Percentiles rank a stretch among this genome's conserved stretches.
phyloP scores from a whole-genome alignment of 441 rosid genomes.

The Daphne laureola region DNA sequence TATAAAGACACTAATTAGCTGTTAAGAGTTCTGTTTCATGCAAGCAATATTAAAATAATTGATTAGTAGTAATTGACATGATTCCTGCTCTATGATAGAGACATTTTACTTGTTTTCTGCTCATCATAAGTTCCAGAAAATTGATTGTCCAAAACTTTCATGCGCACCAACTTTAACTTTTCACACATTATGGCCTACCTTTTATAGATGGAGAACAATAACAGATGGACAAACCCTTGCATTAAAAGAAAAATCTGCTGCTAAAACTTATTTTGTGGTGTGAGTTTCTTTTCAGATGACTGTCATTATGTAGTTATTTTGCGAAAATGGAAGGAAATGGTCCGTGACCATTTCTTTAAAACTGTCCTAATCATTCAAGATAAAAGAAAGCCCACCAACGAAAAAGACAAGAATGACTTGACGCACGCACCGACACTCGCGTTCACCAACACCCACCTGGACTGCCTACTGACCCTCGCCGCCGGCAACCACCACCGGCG shows the following conservation, averaged over 20 bases:
- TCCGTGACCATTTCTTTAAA: neutral
- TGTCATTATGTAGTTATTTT: too few relatives aligned
- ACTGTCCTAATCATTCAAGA: neutral
- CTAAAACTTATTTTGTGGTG: neutral
- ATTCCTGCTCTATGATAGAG: conserved; percentile 1
- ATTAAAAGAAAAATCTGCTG: too few relatives aligned
- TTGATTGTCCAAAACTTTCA: conserved; percentile 11
- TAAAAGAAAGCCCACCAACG: neutral
- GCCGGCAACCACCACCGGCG: conserved; percentile 4
- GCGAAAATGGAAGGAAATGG: neutral
- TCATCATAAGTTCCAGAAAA: conserved; percentile 1
- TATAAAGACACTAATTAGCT: too few relatives aligned
- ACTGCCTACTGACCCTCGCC: neutral
- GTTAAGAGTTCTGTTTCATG: too few relatives aligned
- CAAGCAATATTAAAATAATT: too few relatives aligned
- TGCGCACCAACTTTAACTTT: conserved; percentile 5
- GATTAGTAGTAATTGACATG: neutral
- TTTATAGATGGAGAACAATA: too few relatives aligned
- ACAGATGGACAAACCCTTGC: too few relatives aligned
- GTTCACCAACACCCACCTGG: neutral
- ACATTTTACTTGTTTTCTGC: neutral
- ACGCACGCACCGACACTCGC: conserved; percentile 21
- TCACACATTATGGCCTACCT: too few relatives aligned
- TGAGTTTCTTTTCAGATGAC: neutral
- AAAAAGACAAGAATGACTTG: conserved; percentile 15